A percentile compares a stretch with the other conserved stretches of the same genome.
phyloP scores from a whole-genome alignment of 73 alveolate genomes.

The Stentor roeselii region DNA sequence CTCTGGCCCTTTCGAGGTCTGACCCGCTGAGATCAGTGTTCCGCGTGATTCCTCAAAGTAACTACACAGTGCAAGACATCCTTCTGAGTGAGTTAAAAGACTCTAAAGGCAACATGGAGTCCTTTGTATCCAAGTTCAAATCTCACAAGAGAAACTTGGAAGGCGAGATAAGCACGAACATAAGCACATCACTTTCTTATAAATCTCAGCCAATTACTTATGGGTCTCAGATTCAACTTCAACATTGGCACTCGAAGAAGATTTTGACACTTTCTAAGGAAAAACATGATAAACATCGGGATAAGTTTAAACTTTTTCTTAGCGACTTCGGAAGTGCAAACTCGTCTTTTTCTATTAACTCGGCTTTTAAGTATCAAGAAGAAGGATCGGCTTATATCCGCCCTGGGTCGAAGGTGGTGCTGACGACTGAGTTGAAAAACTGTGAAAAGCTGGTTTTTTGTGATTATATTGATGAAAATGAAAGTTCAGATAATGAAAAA shows the following conservation, averaged over 20 bases:
- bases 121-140: not conserved
- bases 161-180: not conserved
- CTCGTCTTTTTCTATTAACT: not conserved
- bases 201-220: not conserved
- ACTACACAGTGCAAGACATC: not conserved
- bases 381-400: not conserved
- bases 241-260: not conserved
- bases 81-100: not conserved
- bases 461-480: not conserved
- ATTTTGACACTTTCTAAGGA: not conserved
- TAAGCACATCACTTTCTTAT: not conserved
- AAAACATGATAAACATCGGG: not conserved
- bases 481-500: too few relatives aligned
- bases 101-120: not conserved
- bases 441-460: not conserved
- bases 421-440: not conserved
- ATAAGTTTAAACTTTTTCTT: not conserved
- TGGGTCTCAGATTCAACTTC: conserved; percentile 17
- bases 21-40: not conserved
- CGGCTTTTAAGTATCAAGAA: conserved; percentile 3
- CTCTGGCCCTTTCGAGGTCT: not conserved
- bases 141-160: not conserved
- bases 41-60: conserved; percentile 16
- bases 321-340: not conserved
- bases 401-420: not conserved